phyloP scores from a whole-genome alignment of 2,329 filamentous ascomycete genomes.

The Chalara sp. region DNA sequence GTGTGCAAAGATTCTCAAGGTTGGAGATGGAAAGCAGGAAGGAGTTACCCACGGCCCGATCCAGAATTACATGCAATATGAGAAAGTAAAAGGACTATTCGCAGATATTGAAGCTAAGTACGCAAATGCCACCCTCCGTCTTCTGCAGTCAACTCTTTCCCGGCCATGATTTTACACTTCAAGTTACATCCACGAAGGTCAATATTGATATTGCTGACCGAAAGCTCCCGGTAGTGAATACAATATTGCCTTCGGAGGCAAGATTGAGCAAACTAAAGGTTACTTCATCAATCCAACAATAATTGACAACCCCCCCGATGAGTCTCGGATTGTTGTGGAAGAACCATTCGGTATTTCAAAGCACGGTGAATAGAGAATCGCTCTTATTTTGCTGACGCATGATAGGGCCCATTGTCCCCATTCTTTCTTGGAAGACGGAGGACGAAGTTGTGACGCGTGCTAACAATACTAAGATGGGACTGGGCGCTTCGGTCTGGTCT shows the following conservation, averaged over 20 bases:
- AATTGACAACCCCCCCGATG: conserved; percentile 48
- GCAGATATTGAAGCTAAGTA: conserved; percentile 42
- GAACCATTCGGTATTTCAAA: conserved; percentile 44
- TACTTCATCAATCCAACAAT: conserved; percentile 54
- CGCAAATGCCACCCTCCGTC: too few relatives aligned
- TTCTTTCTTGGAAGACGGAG: conserved; percentile 54
- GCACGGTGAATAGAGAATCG: neutral
- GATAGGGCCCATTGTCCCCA: conserved; percentile 50
- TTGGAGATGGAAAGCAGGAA: conserved; percentile 28
- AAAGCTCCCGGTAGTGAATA: conserved; percentile 28
- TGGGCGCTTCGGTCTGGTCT: conserved; percentile 53
- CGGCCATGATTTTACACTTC: too few relatives aligned
- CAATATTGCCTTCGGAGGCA: conserved; percentile 40
- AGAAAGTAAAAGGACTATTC: conserved; percentile 48
- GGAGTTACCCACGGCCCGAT: conserved; percentile 45
- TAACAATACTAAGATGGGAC: conserved; percentile 45
- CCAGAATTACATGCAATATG: conserved; percentile 58
- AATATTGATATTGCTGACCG: too few relatives aligned
- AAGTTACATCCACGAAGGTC: too few relatives aligned
- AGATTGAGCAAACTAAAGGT: conserved; percentile 29
- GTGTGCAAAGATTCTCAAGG: conserved; percentile 38
- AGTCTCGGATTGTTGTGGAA: conserved; percentile 48
- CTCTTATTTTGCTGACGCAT: neutral
- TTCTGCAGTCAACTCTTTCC: too few relatives aligned
- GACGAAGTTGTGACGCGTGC: conserved; percentile 51